Evolutionary conservation across 164 flowering plant species (phyloP), one percentile per base, ranked within the genome.

Genomic region (Houttuynia cordata): DNA sequence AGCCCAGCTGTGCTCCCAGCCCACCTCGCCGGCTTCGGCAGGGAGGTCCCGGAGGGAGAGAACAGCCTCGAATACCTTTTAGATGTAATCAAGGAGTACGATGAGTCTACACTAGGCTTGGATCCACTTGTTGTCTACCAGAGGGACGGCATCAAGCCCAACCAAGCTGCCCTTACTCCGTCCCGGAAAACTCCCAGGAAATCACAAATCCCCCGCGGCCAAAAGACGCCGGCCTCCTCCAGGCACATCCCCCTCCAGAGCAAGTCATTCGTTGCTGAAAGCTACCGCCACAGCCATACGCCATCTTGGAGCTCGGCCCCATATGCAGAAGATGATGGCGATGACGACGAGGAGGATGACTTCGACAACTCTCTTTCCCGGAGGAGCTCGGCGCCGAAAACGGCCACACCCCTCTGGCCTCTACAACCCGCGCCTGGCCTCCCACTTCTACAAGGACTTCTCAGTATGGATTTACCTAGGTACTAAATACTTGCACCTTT

Each of bases 21-120:
- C 13, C 79, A 79, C 62, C 86, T 87, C 45, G 24, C 82, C 22
- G 85, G 87, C 51, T 87, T 84, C 60, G 87, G 83, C 59, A 78
- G 87, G 67, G 83, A 81, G 18, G 80, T 84, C 21, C 88, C 87
- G 0, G 88, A 85, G 0, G 80, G 78, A 0, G 91, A 83, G 64
- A 87, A 83, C 75, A 76, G 76, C 78, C 62, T 87, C 1, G 91
- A 84, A 63, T 84, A 84, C 65, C 83, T 83, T 40, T 68, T 87
- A 6, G 91, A 87, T 63, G 85, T 87, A 58, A 87, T 87, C 72
- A 83, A 81, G 63, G 95, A 87, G 67, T 83, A 83, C 22, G 95
- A 87, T 62, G 86, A 81, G 65, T 81, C 88, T 10, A 84, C 82
- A 0, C 49, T 84, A 0, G 94, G 94, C 17, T 74, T 87, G 8